A percentile compares a stretch with the other conserved stretches of the same genome.
Conservation (phyloP, 169 alveolate genomes). For the Plasmodium knowlesi region DNA sequence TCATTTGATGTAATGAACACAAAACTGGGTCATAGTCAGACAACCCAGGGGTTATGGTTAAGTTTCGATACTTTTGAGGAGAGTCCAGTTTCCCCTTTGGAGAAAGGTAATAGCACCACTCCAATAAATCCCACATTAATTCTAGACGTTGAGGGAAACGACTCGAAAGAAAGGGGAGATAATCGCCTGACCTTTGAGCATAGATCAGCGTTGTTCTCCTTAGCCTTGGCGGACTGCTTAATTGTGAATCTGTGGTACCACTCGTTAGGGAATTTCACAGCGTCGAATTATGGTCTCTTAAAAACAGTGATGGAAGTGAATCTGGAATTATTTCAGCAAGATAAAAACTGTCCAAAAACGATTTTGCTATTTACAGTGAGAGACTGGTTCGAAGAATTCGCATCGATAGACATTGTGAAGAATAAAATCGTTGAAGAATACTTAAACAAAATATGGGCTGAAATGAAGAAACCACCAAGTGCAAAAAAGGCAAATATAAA, state of each 20-base stretch:
- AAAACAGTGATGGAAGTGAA: constrained; percentile 91
- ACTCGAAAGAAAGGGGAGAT: constrained; percentile 91
- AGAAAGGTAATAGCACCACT: neutral
- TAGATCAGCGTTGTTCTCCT: constrained; percentile 89
- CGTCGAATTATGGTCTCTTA: constrained; percentile 91
- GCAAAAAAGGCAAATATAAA: constrained; percentile 9
- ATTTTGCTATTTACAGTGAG: constrained; percentile 80
- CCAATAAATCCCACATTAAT: constrained; percentile 80
- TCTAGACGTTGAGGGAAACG: constrained; percentile 94
- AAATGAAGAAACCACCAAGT: constrained; percentile 81
- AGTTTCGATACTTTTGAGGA: constrained; percentile 77
- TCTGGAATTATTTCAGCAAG: constrained; percentile 83
- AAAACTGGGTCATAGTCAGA: constrained; percentile 90
- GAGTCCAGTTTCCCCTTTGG: neutral
- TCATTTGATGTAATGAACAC: constrained; percentile 90
- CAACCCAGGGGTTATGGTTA: constrained; percentile 93
- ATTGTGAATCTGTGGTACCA: constrained; percentile 89
- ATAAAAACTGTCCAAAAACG: constrained; percentile 40
- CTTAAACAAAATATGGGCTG: constrained; percentile 86
- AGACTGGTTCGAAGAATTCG: constrained; percentile 86
- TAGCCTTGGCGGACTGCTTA: constrained; percentile 92
- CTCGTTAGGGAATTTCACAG: constrained; percentile 90
- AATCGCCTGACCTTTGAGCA: constrained; percentile 91
- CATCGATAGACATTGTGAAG: constrained; percentile 81
- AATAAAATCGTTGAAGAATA: constrained; percentile 83